Evolutionary conservation across 2,329 filamentous ascomycete genomes (phyloP).

Genomic region (Hymenoscyphus albidus): DNA sequence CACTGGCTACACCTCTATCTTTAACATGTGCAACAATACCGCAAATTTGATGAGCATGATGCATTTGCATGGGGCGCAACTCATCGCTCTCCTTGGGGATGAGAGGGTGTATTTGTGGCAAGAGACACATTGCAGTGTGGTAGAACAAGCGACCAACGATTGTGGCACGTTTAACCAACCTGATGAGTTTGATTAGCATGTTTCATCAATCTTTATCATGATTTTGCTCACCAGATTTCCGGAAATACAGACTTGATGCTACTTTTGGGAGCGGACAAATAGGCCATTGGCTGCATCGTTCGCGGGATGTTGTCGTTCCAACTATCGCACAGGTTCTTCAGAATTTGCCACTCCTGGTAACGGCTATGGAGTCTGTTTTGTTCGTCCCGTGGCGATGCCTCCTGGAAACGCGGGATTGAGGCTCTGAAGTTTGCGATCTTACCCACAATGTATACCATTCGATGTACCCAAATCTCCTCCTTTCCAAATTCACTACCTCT

Average conservation of each 20-base stretch:
- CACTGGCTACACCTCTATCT: conserved; percentile 72
- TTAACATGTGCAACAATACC: conserved; percentile 84
- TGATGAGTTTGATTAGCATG: conserved; percentile 36
- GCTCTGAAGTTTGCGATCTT: conserved; percentile 84
- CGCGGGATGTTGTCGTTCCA: conserved; percentile 78
- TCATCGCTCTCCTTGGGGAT: conserved; percentile 54
- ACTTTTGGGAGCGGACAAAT: conserved; percentile 65
- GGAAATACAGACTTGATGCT: conserved; percentile 73
- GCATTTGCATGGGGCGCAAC: conserved; percentile 65
- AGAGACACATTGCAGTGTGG: conserved; percentile 77
- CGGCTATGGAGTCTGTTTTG: conserved; percentile 61
- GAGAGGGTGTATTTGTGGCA: conserved; percentile 75
- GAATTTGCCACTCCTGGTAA: conserved; percentile 70
- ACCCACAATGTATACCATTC: conserved; percentile 83
- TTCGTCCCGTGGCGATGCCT: conserved; percentile 57
- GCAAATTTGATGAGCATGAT: conserved; percentile 80
- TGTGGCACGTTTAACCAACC: conserved; percentile 77
- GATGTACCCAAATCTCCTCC: conserved; percentile 84
- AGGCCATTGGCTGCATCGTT: conserved; percentile 84
- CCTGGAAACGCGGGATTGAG: conserved; percentile 58
- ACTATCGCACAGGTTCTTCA: conserved; percentile 77
- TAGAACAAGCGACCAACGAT: conserved; percentile 84
- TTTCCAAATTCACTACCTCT: conserved; percentile 54
- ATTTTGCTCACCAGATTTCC: conserved; percentile 67
- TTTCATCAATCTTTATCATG: conserved; percentile 13